Base-by-base conservation (phyloP, 2,329 filamentous ascomycete genomes). In the Ustulina deusta region DNA sequence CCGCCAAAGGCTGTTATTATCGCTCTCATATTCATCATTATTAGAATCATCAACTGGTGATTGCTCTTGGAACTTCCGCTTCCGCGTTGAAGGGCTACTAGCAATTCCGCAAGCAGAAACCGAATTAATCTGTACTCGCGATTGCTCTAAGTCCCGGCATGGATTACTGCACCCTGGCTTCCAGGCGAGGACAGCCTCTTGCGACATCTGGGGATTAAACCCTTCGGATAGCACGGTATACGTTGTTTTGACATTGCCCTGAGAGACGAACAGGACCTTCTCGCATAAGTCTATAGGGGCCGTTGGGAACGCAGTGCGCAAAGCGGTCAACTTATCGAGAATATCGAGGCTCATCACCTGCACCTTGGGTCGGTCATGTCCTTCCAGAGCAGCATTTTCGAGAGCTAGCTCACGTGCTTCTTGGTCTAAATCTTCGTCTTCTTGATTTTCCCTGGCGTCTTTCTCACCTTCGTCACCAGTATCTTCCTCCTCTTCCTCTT, bases 271-370 rank as follows among this genome's bases (percentile, higher is more conserved):
- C 2, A 84, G 71, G 1, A 81, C 73, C 6, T 75, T 73, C 58
- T 83, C 77, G 59, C 81, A 81, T 7, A 77, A 70, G 2, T 76
- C 71, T 6, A 77, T 70, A 0, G 80, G 74, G 9, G 78, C 80
- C 6, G 75, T 72, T 1, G 84, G 84, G 49, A 85, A 87, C 0
- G 84, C 83, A 17, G 76, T 72, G 49, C 77, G 79, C 1, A 85
- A 72, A n/a, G 79, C 76, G 3, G 74, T 73, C 25, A 79, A 74
- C 34, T 78, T 79, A 38, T 83, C 79, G 0, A 79, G 54, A 17
- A 70, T 70, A 1, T 70, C n/a, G 17, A 75, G 65, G 17, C 74
- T 67, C 17, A n/a, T 49, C 2, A 52, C 62, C 20, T 55, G 52
- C 20, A 38, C 46, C 11, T 34, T 52, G 11, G 48, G 27, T 3